Evolutionary conservation across 495 filamentous ascomycete genomes (phyloP), one percentile per base, ranked within the genome.

Genomic region (Sphaerosporella brunnea): DNA sequence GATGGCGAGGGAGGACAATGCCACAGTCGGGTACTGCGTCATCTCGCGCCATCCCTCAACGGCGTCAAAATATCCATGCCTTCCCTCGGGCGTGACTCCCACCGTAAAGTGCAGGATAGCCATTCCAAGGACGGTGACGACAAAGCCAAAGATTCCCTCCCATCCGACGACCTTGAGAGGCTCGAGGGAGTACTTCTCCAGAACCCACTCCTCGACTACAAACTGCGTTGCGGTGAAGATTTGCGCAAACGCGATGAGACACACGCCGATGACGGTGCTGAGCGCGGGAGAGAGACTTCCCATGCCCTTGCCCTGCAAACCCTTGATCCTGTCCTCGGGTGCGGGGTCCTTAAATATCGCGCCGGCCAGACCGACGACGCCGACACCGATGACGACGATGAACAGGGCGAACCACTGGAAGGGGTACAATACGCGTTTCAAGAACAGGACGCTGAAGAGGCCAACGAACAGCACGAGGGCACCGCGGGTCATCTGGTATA

Each of bases 401-500:
- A 88, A 70, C 3, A 97, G 73, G 4, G 84, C 79, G 50, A 79
- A 67, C 90, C 90, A 97, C 60, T 96, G 86, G 66, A 84, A 93
- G 3, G 78, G 51, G 50, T 78, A 71, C 25, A 96, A 69, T 53
- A 73, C 77, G 24, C 84, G 76, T 45, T 72, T 76, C 28, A 97
- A 66, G 61, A 97, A 96, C 2, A 93, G 53, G 4, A 97, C 86
- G 59, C 84, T 93, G 68, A 97, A 95, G 0, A 95, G 64, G 0
- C 90, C 90, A 9, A 97, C 90, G 49, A 96, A 97, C 3, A 97
- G 69, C 13, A 96, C 87, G 21, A 97, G 69, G 0, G 90, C 88
- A 13, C 90, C 90, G 23, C 90, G 73, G 7, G 88, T 96, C 90
- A 97, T 97, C 63, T 97, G 90, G 68, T 95, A 97, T 55, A 97